Evolutionary conservation across 345 rosid genomes (phyloP).

Genomic region (Aquilaria sinensis): DNA sequence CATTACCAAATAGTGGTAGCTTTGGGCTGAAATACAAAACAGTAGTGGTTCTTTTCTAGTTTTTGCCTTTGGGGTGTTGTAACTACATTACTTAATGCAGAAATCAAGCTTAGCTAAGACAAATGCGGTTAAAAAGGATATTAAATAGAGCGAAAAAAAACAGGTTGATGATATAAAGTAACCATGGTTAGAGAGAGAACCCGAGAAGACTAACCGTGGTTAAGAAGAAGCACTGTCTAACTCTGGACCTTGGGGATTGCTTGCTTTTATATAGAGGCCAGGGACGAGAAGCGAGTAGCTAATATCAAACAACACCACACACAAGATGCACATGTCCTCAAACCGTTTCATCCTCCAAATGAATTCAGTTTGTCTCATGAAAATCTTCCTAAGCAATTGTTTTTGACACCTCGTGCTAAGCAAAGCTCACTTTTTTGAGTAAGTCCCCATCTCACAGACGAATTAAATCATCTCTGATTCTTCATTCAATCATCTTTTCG

Average conservation of each 20-base stretch:
- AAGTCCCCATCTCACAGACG: conserved; percentile 14
- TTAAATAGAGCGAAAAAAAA: neutral
- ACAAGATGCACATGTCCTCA: neutral
- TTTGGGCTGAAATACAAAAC: no score
- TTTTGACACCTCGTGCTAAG: conserved; percentile 6
- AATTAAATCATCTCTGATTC: neutral
- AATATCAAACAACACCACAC: conserved; percentile 9
- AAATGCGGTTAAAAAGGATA: neutral
- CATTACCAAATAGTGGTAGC: no score
- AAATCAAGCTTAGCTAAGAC: neutral
- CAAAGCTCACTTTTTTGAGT: conserved; percentile 9
- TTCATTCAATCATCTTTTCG: neutral
- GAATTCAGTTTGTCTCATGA: neutral
- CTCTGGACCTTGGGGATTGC: conserved; percentile 11
- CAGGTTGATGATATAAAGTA: conserved; percentile 55
- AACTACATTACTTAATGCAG: neutral
- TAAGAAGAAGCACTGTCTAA: conserved; percentile 21
- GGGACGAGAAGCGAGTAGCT: conserved; percentile 5
- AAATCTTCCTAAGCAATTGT: conserved; percentile 1
- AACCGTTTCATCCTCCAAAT: neutral
- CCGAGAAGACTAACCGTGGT: conserved; percentile 45
- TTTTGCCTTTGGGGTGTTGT: no score
- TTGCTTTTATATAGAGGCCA: conserved; percentile 18
- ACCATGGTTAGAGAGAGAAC: conserved; percentile 41
- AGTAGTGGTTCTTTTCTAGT: no score